These are phyloP conservation scores for Fomitopsis schrenkii DNA, from an alignment of 1,284 basidiomycete genomes.

Conservation along the genomic window DNA sequence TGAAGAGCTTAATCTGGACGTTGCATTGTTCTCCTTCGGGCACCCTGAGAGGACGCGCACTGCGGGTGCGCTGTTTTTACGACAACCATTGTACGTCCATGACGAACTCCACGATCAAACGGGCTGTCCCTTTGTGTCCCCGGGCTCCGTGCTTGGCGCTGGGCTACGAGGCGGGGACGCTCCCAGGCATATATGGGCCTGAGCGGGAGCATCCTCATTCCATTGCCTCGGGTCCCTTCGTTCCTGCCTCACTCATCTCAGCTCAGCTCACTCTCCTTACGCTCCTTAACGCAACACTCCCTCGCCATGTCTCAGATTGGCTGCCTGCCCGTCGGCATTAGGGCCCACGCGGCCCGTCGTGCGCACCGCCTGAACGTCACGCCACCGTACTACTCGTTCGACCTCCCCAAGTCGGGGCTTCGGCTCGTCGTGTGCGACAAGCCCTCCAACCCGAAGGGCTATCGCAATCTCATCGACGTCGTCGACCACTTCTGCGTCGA, in stretches of 20 bases:
- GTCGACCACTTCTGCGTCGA: slow-evolving; percentile 1
- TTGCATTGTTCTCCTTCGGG: not conserved
- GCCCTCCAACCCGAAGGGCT: slow-evolving; percentile 1
- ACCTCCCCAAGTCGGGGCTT: not conserved
- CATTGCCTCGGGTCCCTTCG: not conserved
- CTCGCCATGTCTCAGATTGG: not conserved
- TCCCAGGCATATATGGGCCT: not conserved
- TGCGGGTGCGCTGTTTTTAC: not conserved
- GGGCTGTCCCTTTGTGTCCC: not conserved
- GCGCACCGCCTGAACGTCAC: not conserved
- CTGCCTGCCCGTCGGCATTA: not conserved
- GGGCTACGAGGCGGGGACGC: not conserved
- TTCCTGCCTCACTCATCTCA: not conserved
- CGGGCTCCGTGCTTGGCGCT: not conserved
- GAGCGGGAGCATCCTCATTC: not conserved
- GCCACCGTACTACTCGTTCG: slow-evolving; percentile 1
- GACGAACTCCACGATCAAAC: not conserved
- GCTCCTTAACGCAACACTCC: not conserved
- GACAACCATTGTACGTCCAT: not conserved
- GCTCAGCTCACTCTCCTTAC: not conserved
- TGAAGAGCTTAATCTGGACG: not conserved
- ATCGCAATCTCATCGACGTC: slow-evolving; percentile 1
- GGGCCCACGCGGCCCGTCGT: not conserved
- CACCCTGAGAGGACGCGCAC: not conserved
- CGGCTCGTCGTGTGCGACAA: slow-evolving; percentile 4